Percentiles rank a stretch among this genome's conserved stretches.
Conservation (phyloP, 768 basidiomycete species). For the Lactarius hatsudake region DNA sequence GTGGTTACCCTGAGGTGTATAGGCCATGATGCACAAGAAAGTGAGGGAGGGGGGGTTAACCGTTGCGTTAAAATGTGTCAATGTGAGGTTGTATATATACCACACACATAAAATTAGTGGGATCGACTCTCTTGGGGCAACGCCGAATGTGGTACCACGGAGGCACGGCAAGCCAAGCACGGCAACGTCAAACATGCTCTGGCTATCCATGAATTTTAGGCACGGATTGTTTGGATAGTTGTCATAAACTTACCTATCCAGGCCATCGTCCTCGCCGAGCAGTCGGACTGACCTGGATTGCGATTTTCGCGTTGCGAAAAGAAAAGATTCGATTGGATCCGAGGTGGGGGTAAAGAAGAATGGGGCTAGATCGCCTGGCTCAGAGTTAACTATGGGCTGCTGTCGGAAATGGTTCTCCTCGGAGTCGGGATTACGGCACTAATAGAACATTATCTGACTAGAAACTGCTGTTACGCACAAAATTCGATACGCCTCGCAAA, state of each 20-base stretch:
- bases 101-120: conserved; percentile 21
- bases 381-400: conserved; percentile 8
- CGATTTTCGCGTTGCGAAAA: conserved; percentile 20
- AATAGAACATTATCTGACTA: conserved; percentile 11
- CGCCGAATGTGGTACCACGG: conserved; percentile 22
- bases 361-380: conserved; percentile 23
- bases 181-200: conserved; percentile 21
- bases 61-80: conserved; percentile 9
- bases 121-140: conserved; percentile 8
- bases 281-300: conserved; percentile 5
- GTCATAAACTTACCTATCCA: conserved; percentile 22
- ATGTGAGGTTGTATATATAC: conserved; percentile 26
- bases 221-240: conserved; percentile 27
- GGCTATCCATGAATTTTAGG: conserved; percentile 24
- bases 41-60: conserved; percentile 3
- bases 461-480: not conserved
- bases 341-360: conserved; percentile 14
- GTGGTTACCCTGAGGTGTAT: conserved; percentile 14
- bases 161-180: conserved; percentile 8
- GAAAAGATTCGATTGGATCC: not conserved
- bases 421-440: conserved; percentile 19
- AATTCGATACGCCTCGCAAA: conserved; percentile 4
- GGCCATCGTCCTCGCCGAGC: conserved; percentile 17
- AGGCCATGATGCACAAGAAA: conserved; percentile 16
- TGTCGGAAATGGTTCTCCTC: conserved; percentile 18